Evolutionary conservation across 2,329 filamentous ascomycete genomes (phyloP), one percentile per base, ranked within the genome.

Genomic region (Botrytis byssoidea): DNA sequence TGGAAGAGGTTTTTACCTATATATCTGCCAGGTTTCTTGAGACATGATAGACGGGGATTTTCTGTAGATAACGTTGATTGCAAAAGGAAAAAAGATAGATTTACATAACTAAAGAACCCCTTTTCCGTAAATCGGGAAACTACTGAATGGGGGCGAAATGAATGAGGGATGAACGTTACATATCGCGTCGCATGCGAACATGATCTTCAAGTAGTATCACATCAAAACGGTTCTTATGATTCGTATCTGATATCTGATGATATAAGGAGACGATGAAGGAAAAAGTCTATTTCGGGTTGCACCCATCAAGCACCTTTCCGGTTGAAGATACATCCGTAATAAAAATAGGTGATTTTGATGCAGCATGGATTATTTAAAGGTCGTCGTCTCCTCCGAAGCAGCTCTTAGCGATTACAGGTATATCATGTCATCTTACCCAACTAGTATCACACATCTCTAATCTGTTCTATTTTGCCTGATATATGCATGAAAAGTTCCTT

Each of bases 151-250:
- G 55, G 69, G 32, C 48, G 5, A 25, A 67, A 48, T 37, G 64
- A 66, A 66, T 37, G 64, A n/a, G 64, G 32, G 12, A 63, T 25
- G n/a, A 40, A 61, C 5, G 55, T 63, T 70, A 63, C 48, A 70
- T 44, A 7, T 46, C 42, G 29, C 35, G 40, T 22, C 37, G 68
- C 40, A 48, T 70, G 44, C 20, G 29, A 61, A 71, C 69, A 71
- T 71, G 57, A 37, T 46, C 69, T 71, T 37, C 22, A 71, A 64
- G 69, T 44, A 71, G 69, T 64, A 51, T 64, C 40, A 64, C 69
- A 40, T 46, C 40, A 70, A 60, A 46, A 35, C 7, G 40, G 37
- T 63, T 55, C 32, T 67, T 51, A 29, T 67, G 46, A 55, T 67
- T 55, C 32, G 37, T 29, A 67, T 64, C 60, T 46, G 46, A 55